Evolutionary conservation across 176 grass and related monocot species (phyloP), one percentile per base, ranked within the genome.

Genomic region (Dactylis glomerata): DNA sequence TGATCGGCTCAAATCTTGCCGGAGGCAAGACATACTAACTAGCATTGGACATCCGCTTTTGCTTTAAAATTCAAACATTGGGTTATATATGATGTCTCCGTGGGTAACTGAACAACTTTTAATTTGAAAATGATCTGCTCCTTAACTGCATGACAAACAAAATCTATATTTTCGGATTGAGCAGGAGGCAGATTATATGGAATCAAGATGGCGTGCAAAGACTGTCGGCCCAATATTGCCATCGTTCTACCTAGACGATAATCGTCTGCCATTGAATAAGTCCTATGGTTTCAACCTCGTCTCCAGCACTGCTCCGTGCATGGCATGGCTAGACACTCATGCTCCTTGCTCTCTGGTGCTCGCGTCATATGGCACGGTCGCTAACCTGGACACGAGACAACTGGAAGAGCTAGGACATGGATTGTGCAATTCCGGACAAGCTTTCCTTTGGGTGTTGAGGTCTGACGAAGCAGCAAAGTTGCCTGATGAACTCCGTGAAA

Each of bases 301-400:
- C 73, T 7, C 41, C 0, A 61, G 17, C 27, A 10, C 32, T 10
- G 5, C 30, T 32, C 22, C 68, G 0, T 90, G 78, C 65, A 12
- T 46, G 11, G 6, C 6, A 2, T 90, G 79, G 83, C 64, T 86
- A 3, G 40, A 83, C 9, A 28, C 24, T 19, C 81, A 82, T 30
- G 3, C 30, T 9, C 23, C 78, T 19, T 3, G 28, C n/a, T 86
- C 83, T 1, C 78, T 82, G 24, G 30, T 90, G 6, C 81, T 77
- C 1, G 88, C 80, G 1, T 86, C 83, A 10, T 90, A 78, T 8
- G 84, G 88, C 2, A 90, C 79, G 27, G 56, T 90, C 0, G 59
- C 79, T 0, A 38, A 81, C 8, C 28, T 79, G 2, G 8, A 52
- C 4, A 9, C 22, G 0, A 10, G 12, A 0, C 51, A 82, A 31